Evolutionary conservation across 495 filamentous ascomycete species (phyloP), one percentile per base, ranked within the genome.

Genomic region (Aspergillus saccharolyticus): DNA sequence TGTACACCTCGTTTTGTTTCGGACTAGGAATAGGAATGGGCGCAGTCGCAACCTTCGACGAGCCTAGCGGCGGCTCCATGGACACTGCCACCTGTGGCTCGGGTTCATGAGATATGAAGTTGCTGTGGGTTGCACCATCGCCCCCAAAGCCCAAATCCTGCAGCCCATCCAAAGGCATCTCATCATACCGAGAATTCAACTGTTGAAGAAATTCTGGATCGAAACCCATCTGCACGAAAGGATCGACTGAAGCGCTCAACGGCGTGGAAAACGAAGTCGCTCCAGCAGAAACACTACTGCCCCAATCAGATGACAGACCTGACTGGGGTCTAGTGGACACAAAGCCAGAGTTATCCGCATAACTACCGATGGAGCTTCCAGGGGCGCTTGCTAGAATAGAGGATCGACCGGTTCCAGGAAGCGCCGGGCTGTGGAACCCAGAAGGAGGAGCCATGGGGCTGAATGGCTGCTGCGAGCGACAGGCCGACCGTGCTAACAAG

Each of bases 141-240:
- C 42, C 65, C 17, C 52, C 56, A 49, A 61, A 59, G 17, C 45
- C 56, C 44, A 67, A 39, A 3, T 50, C 65, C 60, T 67, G 55
- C 30, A 67, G 39, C 7, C 46, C 59, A 42, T 63, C 64, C 33
- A 69, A 45, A 39, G 67, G 58, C 47, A 74, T 18, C 24, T 71
- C 65, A 19, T 66, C 70, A 57, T 75, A 75, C 53, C 63, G 66
- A 14, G 71, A 65, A 44, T 72, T 72, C 39, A 77, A 50, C 49
- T 67, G 68, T 58, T 73, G 70, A 48, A 78, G 54, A 30, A 77
- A 73, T 20, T 68, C 69, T 8, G 72, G 72, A 20, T 78, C 75
- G 48, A 78, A 78, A 8, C 70, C 73, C 68, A 76, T 74, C 58
- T 74, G 74, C 30, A 74, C 65, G 44, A 76, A 66, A 3, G 72